Base-by-base conservation (phyloP, 2,329 filamentous ascomycete species). In the Exophiala spinifera region DNA sequence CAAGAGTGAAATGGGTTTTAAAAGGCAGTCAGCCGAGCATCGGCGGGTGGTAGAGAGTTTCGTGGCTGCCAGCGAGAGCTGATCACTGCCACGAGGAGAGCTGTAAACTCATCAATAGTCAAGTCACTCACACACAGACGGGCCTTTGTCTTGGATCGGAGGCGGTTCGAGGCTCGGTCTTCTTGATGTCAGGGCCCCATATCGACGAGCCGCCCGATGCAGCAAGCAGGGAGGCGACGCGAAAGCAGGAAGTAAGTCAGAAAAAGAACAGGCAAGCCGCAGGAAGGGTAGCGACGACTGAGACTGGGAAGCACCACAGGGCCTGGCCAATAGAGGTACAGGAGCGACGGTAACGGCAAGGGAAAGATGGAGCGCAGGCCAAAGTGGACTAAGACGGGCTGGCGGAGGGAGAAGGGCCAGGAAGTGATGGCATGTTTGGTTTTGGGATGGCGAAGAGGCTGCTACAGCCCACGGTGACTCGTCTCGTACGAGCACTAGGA, bases 351-450 rank as follows among this genome's bases (percentile, higher is more conserved):
- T n/a, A 44, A 49, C 49, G 50, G 55, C 44, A 44, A 59, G 46
- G 42, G 15, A 49, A 56, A 53, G 56, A 56, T 59, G 55, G 52
- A 59, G 56, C 45, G 55, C 19, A 49, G 28, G 59, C 55, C 59
- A 57, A 51, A 60, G 59, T 58, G 56, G 61, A 61, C 59, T 60
- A 63, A 56, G 56, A 59, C 56, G 58, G 57, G 59, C 55, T 60
- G 59, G 54, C 58, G 56, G 58, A 57, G 57, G 53, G 43, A n/a
- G n/a, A 21, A 46, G 53, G 48, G 40, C n/a, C 20, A 25, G 19
- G 20, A 51, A 50, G 52, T 55, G 57, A 60, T 61, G 61, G 55
- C 44, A 61, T 57, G 59, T 57, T 59, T 56, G 53, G 54, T 15
- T 40, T 40, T 40, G 15, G 37, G 37, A 40, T 17, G 17, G 37